These are phyloP conservation scores for Tetratostichococcus sp. DNA, from an alignment of 139 green algal species.

Conservation along the genomic window DNA sequence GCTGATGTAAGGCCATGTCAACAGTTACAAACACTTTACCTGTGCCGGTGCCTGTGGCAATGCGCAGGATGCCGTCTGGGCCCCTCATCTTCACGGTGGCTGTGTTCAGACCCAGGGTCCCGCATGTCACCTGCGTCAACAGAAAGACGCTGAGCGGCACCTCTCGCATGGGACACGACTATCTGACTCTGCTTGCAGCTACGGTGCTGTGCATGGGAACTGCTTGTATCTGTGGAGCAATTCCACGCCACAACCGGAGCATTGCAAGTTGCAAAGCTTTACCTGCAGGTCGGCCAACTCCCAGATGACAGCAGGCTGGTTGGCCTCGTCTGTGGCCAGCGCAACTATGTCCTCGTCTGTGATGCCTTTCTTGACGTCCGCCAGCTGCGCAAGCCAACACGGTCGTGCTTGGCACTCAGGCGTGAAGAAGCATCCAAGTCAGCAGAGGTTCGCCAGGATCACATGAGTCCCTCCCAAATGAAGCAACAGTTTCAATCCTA, in stretches of 20 bases:
- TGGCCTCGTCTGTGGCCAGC: slow-evolving; percentile 83
- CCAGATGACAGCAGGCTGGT: slow-evolving; percentile 78
- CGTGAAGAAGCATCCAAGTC: too few species aligned
- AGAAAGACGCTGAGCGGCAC: slow-evolving; percentile 5
- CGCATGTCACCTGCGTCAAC: slow-evolving; percentile 84
- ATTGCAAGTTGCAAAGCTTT: too few species aligned
- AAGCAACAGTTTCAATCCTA: too few species aligned
- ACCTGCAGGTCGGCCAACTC: slow-evolving; percentile 87
- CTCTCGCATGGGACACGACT: slow-evolving; percentile 13
- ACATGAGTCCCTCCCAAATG: too few species aligned
- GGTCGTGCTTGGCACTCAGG: too few species aligned
- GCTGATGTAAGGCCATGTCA: too few species aligned
- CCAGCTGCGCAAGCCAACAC: slow-evolving; percentile 65
- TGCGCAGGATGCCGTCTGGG: slow-evolving; percentile 74
- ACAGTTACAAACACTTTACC: slow-evolving; percentile 31
- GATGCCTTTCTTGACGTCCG: slow-evolving; percentile 93
- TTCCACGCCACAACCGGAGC: not conserved
- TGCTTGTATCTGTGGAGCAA: too few species aligned
- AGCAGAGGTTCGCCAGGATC: too few species aligned
- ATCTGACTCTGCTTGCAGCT: too few species aligned
- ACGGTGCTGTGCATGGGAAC: too few species aligned
- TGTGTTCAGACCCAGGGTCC: slow-evolving; percentile 93
- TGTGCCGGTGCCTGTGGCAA: slow-evolving; percentile 73
- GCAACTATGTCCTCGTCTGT: slow-evolving; percentile 93
- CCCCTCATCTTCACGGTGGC: slow-evolving; percentile 91